A percentile compares a stretch with the other conserved stretches of the same genome.
Conservation (phyloP, 495 filamentous ascomycete species). For the Halenospora varia region DNA sequence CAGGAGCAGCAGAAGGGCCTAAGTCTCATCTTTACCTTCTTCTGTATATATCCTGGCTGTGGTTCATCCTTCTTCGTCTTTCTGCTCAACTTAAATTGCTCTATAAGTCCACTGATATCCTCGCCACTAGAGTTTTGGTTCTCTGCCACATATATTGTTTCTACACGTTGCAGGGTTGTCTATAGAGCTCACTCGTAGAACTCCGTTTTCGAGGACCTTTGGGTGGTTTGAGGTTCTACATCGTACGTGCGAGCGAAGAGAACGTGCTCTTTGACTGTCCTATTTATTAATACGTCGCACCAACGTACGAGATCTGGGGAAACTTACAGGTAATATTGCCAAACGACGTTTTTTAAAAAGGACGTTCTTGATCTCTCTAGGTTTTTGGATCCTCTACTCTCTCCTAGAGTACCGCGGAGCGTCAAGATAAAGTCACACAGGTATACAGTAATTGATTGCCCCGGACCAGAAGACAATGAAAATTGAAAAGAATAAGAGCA, state of each 20-base stretch:
- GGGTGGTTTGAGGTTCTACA: background rate
- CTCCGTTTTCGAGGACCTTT: background rate
- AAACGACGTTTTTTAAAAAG: background rate
- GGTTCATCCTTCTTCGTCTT: background rate
- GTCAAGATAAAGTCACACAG: constrained; percentile 1
- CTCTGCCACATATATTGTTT: background rate
- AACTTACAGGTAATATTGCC: background rate
- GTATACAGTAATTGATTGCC: background rate
- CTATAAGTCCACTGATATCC: background rate
- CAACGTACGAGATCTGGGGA: background rate
- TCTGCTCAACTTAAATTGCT: background rate
- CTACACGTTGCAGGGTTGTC: no score
- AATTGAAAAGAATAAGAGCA: constrained; percentile 1
- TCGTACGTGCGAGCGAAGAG: background rate
- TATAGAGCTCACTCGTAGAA: background rate
- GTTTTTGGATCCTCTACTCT: background rate
- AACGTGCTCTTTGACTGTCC: background rate
- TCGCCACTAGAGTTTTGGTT: background rate
- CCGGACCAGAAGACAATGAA: background rate
- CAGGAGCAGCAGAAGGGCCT: background rate
- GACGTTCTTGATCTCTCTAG: background rate
- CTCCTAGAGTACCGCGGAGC: background rate
- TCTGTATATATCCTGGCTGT: background rate
- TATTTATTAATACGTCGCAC: no score
- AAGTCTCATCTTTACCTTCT: background rate